phyloP scores from a whole-genome alignment of 371 early-diverging fungal genomes.

The Homolaphlyctis polyrhiza region DNA sequence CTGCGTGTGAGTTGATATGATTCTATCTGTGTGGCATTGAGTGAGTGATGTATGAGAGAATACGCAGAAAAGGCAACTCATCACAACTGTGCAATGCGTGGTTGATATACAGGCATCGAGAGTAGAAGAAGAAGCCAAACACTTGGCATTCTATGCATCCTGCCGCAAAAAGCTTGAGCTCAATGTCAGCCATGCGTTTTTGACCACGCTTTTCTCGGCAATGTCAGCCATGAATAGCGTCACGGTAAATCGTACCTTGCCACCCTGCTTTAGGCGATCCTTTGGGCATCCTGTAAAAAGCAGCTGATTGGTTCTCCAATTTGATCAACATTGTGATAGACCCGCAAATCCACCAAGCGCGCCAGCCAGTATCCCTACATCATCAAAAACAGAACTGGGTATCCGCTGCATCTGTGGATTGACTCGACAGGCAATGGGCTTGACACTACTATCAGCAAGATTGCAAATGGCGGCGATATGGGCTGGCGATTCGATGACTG shows the following conservation, averaged over 20 bases:
- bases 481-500: slow-evolving; percentile 97
- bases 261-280: no score
- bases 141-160: slow-evolving; percentile 52
- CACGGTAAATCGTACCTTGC: not conserved
- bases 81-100: no score
- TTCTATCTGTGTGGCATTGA: slow-evolving; percentile 36
- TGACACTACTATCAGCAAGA: slow-evolving; percentile 60
- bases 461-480: slow-evolving; percentile 67
- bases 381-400: slow-evolving; percentile 4
- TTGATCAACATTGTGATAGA: no score
- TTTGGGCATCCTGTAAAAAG: no score
- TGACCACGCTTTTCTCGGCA: slow-evolving; percentile 59
- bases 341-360: slow-evolving; percentile 7
- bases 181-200: slow-evolving; percentile 80
- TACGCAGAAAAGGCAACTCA: no score
- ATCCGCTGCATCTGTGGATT: slow-evolving; percentile 81
- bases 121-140: slow-evolving; percentile 16
- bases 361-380: not conserved
- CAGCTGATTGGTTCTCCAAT: no score
- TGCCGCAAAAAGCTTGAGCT: slow-evolving; percentile 79
- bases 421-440: slow-evolving; percentile 46
- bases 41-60: no score
- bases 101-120: slow-evolving; percentile 6
- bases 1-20: slow-evolving; percentile 46
- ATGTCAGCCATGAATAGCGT: not conserved